Evolutionary conservation across 768 basidiomycete species (phyloP).

Genomic region (Mycena alexandri): DNA sequence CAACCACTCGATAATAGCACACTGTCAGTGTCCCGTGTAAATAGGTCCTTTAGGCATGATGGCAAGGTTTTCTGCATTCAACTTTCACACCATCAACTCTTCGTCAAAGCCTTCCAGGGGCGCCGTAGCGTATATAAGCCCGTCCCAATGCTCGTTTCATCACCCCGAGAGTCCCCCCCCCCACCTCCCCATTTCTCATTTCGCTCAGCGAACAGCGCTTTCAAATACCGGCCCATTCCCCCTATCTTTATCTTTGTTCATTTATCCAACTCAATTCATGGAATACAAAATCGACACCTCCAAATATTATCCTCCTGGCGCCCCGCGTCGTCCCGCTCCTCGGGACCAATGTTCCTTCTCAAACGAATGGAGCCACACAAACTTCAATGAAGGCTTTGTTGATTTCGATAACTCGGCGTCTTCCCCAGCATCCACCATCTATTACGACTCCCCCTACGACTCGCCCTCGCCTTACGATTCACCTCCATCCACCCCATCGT

Average conservation of each 20-base stretch:
- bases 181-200: neutral
- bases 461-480: neutral
- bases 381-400: neutral
- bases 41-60: too few species aligned
- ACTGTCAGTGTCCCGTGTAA: too few species aligned
- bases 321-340: neutral
- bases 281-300: slow-evolving; percentile 1
- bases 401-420: slow-evolving; percentile 1
- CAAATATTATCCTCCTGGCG: slow-evolving; percentile 6
- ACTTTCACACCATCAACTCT: too few species aligned
- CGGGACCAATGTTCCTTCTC: neutral
- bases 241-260: slow-evolving; percentile 19
- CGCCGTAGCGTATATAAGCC: too few species aligned
- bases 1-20: too few species aligned
- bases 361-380: slow-evolving; percentile 5
- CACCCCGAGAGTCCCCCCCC: neutral
- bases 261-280: slow-evolving; percentile 4
- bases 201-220: too few species aligned
- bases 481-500: slow-evolving; percentile 1
- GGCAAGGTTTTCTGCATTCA: too few species aligned
- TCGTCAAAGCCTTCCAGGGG: too few species aligned
- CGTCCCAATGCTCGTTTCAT: too few species aligned
- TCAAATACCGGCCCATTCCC: too few species aligned
- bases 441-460: too few species aligned
- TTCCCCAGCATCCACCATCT: slow-evolving; percentile 14